Evolutionary conservation across 495 filamentous ascomycete genomes (phyloP), one percentile per base, ranked within the genome.

Genomic region (Tuber aestivum): DNA sequence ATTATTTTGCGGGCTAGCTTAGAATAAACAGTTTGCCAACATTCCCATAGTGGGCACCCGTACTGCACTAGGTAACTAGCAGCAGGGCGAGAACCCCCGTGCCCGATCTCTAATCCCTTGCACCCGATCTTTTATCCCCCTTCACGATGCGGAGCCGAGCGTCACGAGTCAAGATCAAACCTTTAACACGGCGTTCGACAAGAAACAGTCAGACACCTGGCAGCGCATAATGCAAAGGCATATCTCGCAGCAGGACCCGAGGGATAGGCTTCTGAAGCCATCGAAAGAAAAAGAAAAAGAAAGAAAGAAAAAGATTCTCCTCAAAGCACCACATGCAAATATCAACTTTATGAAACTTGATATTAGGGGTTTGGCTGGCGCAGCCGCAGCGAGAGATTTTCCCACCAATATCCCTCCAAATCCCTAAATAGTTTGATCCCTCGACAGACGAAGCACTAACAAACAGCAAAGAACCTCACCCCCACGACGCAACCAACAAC

Each of bases 401-500:
- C 65, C 72, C 56, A 77, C 61, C 70, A 73, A 42, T 72, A 41
- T 65, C 69, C 42, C 42, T 56, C 27, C 27, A 65, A 38, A 75
- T 10, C 7, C 41, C 44, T 37, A 20, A 40, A 42, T 35, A 70
- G 38, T 44, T 44, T 0, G 16, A 18, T 38, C 23, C 16, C 27
- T 70, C 35, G 41, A 23, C 32, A 32, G 14, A n/a, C n/a, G 35
- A 20, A 37, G 20, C 50, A n/a, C 41, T 72, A 61, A 37, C n/a
- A 12, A 44, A 65, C n/a, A 78, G 76, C 61, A 76, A 77, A 70
- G 77, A 80, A 41, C 40, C 48, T 9, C 61, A 73, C 12, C 80
- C 92, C 27, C 90, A 93, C 77, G 83, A 89, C 40, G 84, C 94
- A 7, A 85, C 93, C 44, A 88, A 90, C 83, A 94, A 93, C 79